Conservation (phyloP, 1,284 basidiomycete genomes). For the Boletellus deceptivus region DNA sequence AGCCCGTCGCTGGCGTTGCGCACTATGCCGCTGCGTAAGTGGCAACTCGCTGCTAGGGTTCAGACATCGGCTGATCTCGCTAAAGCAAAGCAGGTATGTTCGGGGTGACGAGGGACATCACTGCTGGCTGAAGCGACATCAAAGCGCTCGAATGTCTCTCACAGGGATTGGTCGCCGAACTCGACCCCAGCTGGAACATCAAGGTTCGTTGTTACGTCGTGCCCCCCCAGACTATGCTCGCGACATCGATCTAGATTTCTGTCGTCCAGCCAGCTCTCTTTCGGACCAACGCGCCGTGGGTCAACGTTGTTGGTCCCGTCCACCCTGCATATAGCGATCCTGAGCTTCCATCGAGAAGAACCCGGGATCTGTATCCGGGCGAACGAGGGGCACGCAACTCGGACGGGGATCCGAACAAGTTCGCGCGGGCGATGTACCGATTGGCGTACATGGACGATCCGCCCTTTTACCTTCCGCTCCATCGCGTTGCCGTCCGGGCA, state of each 20-base stretch:
- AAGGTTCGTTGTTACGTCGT: constrained; percentile 15
- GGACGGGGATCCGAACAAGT: constrained; percentile 25
- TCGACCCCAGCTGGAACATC: constrained; percentile 31
- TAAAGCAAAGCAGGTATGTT: constrained; percentile 27
- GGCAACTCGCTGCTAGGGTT: background rate
- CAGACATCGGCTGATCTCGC: constrained; percentile 1
- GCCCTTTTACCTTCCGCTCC: constrained; percentile 28
- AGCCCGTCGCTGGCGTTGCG: constrained; percentile 13
- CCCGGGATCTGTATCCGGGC: constrained; percentile 12
- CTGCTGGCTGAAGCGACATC: constrained; percentile 8
- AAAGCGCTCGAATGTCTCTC: constrained; percentile 30
- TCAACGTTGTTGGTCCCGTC: constrained; percentile 7
- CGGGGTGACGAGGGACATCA: background rate
- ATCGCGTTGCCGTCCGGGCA: constrained; percentile 23
- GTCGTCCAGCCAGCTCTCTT: constrained; percentile 30
- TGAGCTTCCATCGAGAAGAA: constrained; percentile 16
- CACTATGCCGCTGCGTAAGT: constrained; percentile 33
- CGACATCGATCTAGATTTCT: constrained; percentile 20
- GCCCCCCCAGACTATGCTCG: background rate
- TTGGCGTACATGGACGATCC: constrained; percentile 25
- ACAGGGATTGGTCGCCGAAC: constrained; percentile 23
- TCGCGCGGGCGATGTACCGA: constrained; percentile 19
- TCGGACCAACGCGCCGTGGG: constrained; percentile 15
- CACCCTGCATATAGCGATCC: constrained; percentile 24
- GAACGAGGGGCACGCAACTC: background rate